Percentiles rank a stretch among this genome's conserved stretches.
These are phyloP conservation scores for Cercospora zeina DNA, from an alignment of 2,329 filamentous ascomycete species.

Conservation along the genomic window DNA sequence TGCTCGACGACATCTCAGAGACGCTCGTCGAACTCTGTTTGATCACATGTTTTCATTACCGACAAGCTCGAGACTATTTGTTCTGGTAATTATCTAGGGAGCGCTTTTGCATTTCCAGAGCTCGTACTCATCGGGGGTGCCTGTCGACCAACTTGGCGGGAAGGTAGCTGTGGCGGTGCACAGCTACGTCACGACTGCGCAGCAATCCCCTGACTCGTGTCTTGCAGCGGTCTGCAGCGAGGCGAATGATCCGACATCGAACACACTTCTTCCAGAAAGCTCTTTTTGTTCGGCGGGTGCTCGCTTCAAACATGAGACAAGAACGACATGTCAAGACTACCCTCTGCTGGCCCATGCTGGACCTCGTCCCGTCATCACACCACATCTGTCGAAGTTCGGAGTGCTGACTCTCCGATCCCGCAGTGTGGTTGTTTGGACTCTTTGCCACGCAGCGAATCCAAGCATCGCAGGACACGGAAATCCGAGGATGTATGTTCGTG, in stretches of 20 bases:
- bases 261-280: constrained; percentile 13
- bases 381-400: background rate
- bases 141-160: constrained; percentile 7
- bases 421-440: background rate
- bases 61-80: background rate
- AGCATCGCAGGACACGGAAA: background rate
- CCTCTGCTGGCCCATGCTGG: background rate
- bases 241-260: constrained; percentile 14
- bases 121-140: constrained; percentile 4
- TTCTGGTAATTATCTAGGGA: background rate
- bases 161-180: constrained; percentile 15
- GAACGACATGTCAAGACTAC: background rate
- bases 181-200: background rate
- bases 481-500: background rate
- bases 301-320: background rate
- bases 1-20: background rate
- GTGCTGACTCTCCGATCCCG: background rate
- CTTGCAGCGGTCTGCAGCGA: constrained; percentile 13
- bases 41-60: background rate
- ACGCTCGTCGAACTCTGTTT: background rate
- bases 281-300: background rate
- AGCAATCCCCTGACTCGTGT: constrained; percentile 13
- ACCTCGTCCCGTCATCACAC: background rate
- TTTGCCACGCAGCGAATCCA: background rate
- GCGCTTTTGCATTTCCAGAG: background rate